Conservation (phyloP, 2,329 filamentous ascomycete species). For the Madurella mycetomatis region DNA sequence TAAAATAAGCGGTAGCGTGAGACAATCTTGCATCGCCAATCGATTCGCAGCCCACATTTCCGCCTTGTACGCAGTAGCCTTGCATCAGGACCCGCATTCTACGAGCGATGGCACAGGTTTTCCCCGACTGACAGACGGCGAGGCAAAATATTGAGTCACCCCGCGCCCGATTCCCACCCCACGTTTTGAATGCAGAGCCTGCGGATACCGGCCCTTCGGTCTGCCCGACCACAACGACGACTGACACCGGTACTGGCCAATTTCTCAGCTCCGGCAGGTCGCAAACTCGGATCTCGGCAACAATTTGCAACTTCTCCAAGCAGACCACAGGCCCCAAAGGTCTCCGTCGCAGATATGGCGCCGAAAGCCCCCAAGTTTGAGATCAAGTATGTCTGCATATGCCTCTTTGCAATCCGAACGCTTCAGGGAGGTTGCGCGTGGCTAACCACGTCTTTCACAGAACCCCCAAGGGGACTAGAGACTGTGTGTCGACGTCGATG, state of each 20-base stretch:
- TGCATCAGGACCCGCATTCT: constrained; percentile 12
- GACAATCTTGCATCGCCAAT: neutral
- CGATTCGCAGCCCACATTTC: neutral
- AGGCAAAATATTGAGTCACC: constrained; percentile 21
- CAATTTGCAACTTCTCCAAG: constrained; percentile 8
- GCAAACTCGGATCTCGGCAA: constrained; percentile 3
- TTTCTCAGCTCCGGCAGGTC: neutral
- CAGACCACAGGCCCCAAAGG: constrained; percentile 3
- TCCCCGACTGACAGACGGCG: constrained; percentile 8
- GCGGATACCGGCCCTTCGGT: constrained; percentile 22
- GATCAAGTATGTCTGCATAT: constrained; percentile 16
- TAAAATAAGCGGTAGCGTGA: neutral
- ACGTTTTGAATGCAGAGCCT: constrained; percentile 21
- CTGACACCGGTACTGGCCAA: constrained; percentile 7
- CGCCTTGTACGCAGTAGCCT: constrained; percentile 15
- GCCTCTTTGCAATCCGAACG: neutral
- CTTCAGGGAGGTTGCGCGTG: neutral
- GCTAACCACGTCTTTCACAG: constrained; percentile 49
- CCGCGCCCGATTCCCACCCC: constrained; percentile 18
- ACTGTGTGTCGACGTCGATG: constrained; percentile 35
- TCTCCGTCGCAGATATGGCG: constrained; percentile 15
- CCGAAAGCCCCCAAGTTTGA: constrained; percentile 23
- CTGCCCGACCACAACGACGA: constrained; percentile 21
- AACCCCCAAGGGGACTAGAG: constrained; percentile 74
- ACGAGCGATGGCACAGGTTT: constrained; percentile 9